phyloP scores from a whole-genome alignment of 805 yeast genomes.

The Ogataea siamensis region DNA sequence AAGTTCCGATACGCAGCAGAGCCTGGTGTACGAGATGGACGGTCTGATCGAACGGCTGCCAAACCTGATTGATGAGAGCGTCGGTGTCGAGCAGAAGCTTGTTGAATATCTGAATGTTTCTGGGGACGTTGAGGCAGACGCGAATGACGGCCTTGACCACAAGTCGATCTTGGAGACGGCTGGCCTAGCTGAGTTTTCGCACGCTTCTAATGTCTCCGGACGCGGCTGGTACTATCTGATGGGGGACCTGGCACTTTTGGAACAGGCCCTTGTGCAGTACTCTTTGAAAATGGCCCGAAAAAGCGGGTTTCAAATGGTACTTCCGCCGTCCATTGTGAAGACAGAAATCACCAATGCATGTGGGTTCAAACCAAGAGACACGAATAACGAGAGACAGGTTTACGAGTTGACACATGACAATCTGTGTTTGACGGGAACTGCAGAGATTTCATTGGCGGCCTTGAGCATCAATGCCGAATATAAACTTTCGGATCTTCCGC shows the following conservation, averaged over 20 bases:
- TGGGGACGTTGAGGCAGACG: slow-evolving; percentile 18
- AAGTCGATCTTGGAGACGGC: slow-evolving; percentile 65
- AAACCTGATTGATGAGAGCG: slow-evolving; percentile 52
- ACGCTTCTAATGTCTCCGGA: slow-evolving; percentile 77
- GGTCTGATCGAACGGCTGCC: slow-evolving; percentile 55
- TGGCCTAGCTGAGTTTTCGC: slow-evolving; percentile 63
- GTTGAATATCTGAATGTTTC: slow-evolving; percentile 53
- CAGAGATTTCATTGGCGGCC: slow-evolving; percentile 93
- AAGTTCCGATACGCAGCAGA: slow-evolving; percentile 25
- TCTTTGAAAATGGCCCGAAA: slow-evolving; percentile 64
- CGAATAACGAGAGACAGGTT: slow-evolving; percentile 80
- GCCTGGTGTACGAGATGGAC: slow-evolving; percentile 38
- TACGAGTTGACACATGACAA: slow-evolving; percentile 53
- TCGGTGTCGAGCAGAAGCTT: slow-evolving; percentile 41
- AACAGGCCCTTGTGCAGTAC: slow-evolving; percentile 84
- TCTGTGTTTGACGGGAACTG: slow-evolving; percentile 84
- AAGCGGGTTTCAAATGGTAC: slow-evolving; percentile 64
- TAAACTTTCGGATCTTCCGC: slow-evolving; percentile 42
- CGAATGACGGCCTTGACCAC: slow-evolving; percentile 48
- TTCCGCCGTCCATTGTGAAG: slow-evolving; percentile 86
- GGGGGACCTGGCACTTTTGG: slow-evolving; percentile 84
- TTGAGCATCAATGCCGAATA: slow-evolving; percentile 50
- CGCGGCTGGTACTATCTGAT: slow-evolving; percentile 83
- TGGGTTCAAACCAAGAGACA: slow-evolving; percentile 93
- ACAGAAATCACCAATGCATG: slow-evolving; percentile 79